Evolutionary conservation across 768 basidiomycete species (phyloP), one percentile per base, ranked within the genome.

Genomic region (Lactarius hatsudake): DNA sequence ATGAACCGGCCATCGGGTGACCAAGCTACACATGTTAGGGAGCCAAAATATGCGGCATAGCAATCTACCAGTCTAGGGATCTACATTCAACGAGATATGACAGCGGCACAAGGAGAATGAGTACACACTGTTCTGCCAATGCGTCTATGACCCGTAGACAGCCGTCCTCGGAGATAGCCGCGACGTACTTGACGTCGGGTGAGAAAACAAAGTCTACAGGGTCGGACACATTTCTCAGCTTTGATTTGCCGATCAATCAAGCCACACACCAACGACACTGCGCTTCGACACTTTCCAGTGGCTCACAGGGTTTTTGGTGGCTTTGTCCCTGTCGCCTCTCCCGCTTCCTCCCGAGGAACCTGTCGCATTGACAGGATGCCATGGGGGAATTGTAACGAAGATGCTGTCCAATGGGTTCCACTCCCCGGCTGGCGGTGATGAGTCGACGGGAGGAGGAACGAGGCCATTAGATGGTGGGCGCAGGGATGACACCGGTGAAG

Each of bases 1-100:
- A 99, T 89, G 74, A 96, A 98, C 23, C 96, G 86, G 15, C 94
- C 93, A 75, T 98, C 96, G 0, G 95, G 95, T 3, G 94, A 96
- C 95, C 96, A 98, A 0, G 93, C 87, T 1, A 98, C 88, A 70
- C 90, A 93, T 4, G 89, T 95, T 42, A 99, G 75, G 2, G 93
- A 84, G 18, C 96, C 96, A 73, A 98, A 99, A 76, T 99, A 99
- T 4, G 94, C 94, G 1, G 93, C 88, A 74, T 93, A 98, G 69
- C 91, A 93, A 75, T 98, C 94, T 23, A 94, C 84, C n/a, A 98
- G 83, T 72, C 96, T 96, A 67, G 18, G 9, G 13, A 40, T 55
- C 12, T 43, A 6, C 67, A 20, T 72, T 58, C 36, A 54, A 26
- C 10, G 43, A 7, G 26, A 7, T 53, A 26, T 42, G 10, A 30